A percentile compares a stretch with the other conserved stretches of the same genome.
phyloP scores from a whole-genome alignment of 2,329 filamentous ascomycete genomes.

The Trichoderma endophyticum region DNA sequence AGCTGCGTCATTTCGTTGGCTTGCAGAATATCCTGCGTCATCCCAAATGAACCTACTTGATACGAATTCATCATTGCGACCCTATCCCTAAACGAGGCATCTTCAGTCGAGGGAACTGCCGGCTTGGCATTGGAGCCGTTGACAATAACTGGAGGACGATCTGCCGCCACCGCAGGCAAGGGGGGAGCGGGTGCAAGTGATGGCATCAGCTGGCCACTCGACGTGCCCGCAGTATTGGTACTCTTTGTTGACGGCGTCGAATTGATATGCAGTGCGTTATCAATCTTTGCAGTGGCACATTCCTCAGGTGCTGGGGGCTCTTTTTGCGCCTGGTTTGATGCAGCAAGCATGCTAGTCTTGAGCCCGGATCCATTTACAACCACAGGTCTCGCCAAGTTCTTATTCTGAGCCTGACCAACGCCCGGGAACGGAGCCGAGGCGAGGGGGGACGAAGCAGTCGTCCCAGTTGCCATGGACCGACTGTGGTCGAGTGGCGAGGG shows the following conservation, averaged over 20 bases:
- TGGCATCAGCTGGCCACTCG: neutral
- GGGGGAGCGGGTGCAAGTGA: conserved; percentile 15
- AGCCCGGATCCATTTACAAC: conserved; percentile 51
- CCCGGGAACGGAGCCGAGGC: conserved; percentile 37
- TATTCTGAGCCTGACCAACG: conserved; percentile 29
- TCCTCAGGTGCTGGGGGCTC: conserved; percentile 25
- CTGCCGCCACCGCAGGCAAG: conserved; percentile 22
- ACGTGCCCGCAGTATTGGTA: neutral
- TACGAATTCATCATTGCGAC: conserved; percentile 40
- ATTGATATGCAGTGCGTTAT: conserved; percentile 31
- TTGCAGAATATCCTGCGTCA: conserved; percentile 29
- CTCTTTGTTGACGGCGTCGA: conserved; percentile 6
- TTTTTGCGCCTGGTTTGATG: conserved; percentile 7
- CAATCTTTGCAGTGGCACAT: conserved; percentile 20
- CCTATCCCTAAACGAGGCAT: conserved; percentile 41
- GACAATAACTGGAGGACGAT: conserved; percentile 34
- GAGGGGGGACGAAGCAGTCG: conserved; percentile 38
- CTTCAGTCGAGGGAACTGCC: conserved; percentile 29
- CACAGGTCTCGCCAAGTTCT: conserved; percentile 42
- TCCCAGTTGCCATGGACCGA: conserved; percentile 43
- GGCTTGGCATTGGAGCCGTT: conserved; percentile 33
- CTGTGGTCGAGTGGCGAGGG: conserved; percentile 54
- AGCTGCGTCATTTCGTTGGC: conserved; percentile 32
- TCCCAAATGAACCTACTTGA: conserved; percentile 24
- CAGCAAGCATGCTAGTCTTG: conserved; percentile 33